Percentiles rank a stretch among this genome's conserved stretches.
Conservation (phyloP, 306 rosid species). For the Quillaja saponaria region DNA sequence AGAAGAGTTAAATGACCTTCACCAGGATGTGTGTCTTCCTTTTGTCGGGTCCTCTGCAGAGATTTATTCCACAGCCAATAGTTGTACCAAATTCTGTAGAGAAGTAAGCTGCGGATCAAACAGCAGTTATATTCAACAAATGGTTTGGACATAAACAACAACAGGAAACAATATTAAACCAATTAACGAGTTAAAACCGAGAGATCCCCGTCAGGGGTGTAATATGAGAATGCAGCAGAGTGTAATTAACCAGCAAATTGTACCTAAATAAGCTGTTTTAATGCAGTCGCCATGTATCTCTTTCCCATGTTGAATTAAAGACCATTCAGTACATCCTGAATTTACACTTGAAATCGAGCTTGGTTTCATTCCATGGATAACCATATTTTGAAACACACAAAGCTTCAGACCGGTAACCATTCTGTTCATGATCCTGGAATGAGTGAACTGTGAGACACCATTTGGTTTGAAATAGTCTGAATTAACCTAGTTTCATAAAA, state of each 20-base stretch:
- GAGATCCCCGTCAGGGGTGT: no score
- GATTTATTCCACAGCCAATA: no score
- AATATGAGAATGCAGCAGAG: background rate
- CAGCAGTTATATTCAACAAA: no score
- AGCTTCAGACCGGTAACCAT: conserved; percentile 13
- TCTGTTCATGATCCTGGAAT: conserved; percentile 19
- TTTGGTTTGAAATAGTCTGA: conserved; percentile 8
- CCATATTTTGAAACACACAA: conserved; percentile 9
- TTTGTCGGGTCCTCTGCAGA: no score
- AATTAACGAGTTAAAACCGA: no score
- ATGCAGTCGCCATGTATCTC: conserved; percentile 30
- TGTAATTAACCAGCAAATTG: conserved; percentile 18
- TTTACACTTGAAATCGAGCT: conserved; percentile 13
- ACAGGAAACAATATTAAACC: no score
- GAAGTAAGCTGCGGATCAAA: no score
- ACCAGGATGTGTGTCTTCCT: no score
- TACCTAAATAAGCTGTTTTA: conserved; percentile 4
- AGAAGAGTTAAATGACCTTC: no score
- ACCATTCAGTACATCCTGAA: conserved; percentile 9
- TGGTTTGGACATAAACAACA: no score
- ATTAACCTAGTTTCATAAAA: conserved; percentile 6
- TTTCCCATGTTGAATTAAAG: conserved; percentile 17
- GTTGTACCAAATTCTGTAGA: no score
- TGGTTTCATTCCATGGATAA: conserved; percentile 12
- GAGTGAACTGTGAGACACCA: conserved; percentile 16